phyloP scores from a whole-genome alignment of 1,284 basidiomycete genomes.

The Ganoderma resinaceum region DNA sequence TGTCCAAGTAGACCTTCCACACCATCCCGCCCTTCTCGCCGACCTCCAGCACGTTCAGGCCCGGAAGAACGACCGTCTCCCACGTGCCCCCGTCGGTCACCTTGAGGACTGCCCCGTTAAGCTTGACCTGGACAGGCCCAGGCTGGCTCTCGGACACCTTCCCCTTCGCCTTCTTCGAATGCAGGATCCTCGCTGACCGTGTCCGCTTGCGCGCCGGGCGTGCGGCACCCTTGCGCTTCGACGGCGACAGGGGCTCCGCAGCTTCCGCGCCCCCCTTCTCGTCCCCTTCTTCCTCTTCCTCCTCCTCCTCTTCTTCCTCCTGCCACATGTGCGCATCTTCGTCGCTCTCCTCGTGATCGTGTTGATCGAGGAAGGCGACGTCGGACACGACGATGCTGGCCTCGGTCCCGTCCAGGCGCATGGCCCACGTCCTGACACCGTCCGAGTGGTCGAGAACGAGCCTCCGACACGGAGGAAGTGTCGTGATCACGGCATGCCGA shows the following conservation, averaged over 20 bases:
- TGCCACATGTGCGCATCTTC: conserved; percentile 43
- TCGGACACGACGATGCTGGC: conserved; percentile 56
- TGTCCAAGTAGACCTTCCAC: conserved; percentile 73
- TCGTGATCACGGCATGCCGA: conserved; percentile 54
- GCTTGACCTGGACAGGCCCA: conserved; percentile 38
- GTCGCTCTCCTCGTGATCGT: conserved; percentile 56
- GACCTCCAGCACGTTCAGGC: conserved; percentile 67
- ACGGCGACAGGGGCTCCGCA: conserved; percentile 16
- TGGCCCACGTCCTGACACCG: conserved; percentile 72
- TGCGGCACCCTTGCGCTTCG: conserved; percentile 29
- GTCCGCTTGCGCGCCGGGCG: conserved; percentile 29
- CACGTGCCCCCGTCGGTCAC: conserved; percentile 47
- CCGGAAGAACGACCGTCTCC: conserved; percentile 60
- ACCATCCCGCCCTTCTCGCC: conserved; percentile 69
- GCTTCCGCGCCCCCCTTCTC: background rate
- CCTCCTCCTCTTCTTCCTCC: conserved; percentile 34
- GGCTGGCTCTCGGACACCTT: conserved; percentile 34
- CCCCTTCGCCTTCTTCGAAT: conserved; percentile 38
- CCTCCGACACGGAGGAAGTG: conserved; percentile 63
- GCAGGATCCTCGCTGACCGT: conserved; percentile 15
- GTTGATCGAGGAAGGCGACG: conserved; percentile 57
- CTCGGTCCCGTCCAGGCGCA: conserved; percentile 63
- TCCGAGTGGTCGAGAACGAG: conserved; percentile 65
- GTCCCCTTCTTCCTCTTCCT: conserved; percentile 24
- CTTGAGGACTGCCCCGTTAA: conserved; percentile 37